Percentiles rank a stretch among this genome's conserved stretches.
These are phyloP conservation scores for Fragaria nilgerrensis DNA, from an alignment of 306 rosid species.

Conservation along the genomic window DNA sequence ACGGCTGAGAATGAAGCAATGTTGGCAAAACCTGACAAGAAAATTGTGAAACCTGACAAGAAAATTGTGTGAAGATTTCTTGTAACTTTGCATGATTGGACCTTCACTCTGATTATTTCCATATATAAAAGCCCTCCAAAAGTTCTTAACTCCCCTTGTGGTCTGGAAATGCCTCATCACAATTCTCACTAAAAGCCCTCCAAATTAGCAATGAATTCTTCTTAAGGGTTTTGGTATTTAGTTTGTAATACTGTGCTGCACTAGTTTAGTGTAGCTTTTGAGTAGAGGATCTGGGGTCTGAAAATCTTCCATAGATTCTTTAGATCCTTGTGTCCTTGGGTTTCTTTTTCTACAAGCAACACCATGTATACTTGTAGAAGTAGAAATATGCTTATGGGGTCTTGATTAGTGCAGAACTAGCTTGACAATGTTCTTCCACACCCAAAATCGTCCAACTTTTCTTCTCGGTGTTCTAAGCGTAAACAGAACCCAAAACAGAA, in stretches of 20 bases:
- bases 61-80: conserved; percentile 18
- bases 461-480: conserved; percentile 26
- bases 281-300: conserved; percentile 13
- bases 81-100: background rate
- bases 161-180: background rate
- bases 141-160: background rate
- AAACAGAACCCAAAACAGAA: conserved; percentile 27
- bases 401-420: conserved; percentile 32
- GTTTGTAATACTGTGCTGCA: background rate
- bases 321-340: background rate
- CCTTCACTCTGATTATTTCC: background rate
- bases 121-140: background rate
- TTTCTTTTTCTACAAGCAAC: background rate
- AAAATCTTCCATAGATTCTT: conserved; percentile 12
- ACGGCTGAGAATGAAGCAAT: conserved; percentile 15
- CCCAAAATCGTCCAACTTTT: conserved; percentile 32
- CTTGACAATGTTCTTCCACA: conserved; percentile 35
- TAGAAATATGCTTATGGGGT: background rate
- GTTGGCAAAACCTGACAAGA: background rate
- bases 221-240: background rate
- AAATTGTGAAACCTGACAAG: background rate
- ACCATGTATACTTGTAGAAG: background rate
- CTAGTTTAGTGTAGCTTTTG: background rate
- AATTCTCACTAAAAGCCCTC: background rate
- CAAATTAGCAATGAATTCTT: background rate